phyloP scores from a whole-genome alignment of 2,329 filamentous ascomycete species.

The Ilyonectria robusta region DNA sequence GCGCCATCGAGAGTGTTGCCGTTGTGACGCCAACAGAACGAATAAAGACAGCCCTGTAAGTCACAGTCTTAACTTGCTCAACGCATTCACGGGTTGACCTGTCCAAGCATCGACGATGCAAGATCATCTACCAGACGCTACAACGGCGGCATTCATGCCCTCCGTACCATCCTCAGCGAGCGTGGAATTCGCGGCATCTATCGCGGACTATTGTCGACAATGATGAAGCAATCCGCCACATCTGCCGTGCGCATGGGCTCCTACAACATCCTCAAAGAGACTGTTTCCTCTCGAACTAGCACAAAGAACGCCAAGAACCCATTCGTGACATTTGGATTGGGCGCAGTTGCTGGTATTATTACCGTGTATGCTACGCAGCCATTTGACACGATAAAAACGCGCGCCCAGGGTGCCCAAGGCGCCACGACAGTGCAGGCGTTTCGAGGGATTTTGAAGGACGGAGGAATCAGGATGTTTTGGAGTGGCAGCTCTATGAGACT shows the following conservation, averaged over 20 bases:
- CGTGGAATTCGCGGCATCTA: conserved; percentile 60
- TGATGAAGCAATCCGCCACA: conserved; percentile 63
- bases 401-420: conserved; percentile 71
- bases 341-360: conserved; percentile 71
- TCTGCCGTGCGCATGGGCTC: conserved; percentile 63
- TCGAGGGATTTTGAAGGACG: conserved; percentile 66
- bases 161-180: conserved; percentile 53
- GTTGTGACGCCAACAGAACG: conserved; percentile 78
- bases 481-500: conserved; percentile 78
- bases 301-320: conserved; percentile 40
- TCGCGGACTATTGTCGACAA: conserved; percentile 60
- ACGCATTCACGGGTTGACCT: not conserved
- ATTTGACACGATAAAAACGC: conserved; percentile 75
- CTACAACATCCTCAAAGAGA: conserved; percentile 62
- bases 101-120: conserved; percentile 53
- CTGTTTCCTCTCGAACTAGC: conserved; percentile 33
- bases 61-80: not conserved
- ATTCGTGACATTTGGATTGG: conserved; percentile 71
- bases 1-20: conserved; percentile 72
- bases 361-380: conserved; percentile 73
- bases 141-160: conserved; percentile 50
- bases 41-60: conserved; percentile 74
- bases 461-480: conserved; percentile 75
- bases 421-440: conserved; percentile 71
- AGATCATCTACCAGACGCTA: conserved; percentile 48